phyloP scores from a whole-genome alignment of 345 rosid species.

The Garcia nutans region DNA sequence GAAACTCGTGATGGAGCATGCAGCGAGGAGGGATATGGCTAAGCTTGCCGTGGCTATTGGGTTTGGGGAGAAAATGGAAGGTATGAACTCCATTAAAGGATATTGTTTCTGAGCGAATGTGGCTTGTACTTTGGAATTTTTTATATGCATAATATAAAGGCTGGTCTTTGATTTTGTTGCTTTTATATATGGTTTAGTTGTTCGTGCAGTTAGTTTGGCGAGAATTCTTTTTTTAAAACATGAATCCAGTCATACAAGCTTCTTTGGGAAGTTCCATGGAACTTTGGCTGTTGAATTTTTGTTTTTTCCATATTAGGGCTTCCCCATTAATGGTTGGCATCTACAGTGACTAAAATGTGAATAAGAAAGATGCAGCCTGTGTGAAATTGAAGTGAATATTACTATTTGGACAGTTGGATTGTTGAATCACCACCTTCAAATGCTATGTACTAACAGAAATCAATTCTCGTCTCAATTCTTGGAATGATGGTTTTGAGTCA shows the following conservation, averaged over 20 bases:
- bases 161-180: neutral
- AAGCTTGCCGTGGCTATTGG: slow-evolving; percentile 45
- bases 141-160: neutral
- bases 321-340: neutral
- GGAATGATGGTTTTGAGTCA: neutral
- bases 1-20: slow-evolving; percentile 47
- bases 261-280: neutral
- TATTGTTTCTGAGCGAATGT: neutral
- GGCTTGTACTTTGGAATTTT: neutral
- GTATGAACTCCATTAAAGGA: slow-evolving; percentile 19
- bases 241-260: neutral
- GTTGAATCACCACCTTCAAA: neutral
- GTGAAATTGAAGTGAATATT: neutral
- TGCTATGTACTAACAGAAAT: neutral
- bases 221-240: neutral
- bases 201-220: neutral
- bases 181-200: neutral
- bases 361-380: neutral
- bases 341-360: neutral
- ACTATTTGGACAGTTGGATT: neutral
- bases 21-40: slow-evolving; percentile 57
- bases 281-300: neutral
- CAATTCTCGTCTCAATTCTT: neutral
- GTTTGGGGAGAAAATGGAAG: slow-evolving; percentile 46
- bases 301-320: neutral